phyloP scores from a whole-genome alignment of 169 alveolate genomes.

The Eimeria brunetti region DNA sequence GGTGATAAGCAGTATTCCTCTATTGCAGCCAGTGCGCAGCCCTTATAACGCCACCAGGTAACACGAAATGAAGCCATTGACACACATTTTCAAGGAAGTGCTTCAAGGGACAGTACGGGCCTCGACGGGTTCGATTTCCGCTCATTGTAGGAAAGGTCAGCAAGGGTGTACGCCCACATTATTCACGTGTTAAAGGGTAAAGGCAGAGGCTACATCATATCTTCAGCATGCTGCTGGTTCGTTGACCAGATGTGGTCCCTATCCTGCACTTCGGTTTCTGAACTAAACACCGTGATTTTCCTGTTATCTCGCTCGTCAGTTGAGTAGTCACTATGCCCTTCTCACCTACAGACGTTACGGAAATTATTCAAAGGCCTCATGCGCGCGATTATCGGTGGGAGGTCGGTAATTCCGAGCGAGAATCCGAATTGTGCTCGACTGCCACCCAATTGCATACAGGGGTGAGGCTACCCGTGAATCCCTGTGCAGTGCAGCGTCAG shows the following conservation, averaged over 20 bases:
- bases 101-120: neutral
- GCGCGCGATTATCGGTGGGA: too few relatives aligned
- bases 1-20: neutral
- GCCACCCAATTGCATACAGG: neutral
- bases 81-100: too few relatives aligned
- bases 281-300: neutral
- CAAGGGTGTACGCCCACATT: too few relatives aligned
- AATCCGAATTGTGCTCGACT: neutral
- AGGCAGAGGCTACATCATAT: neutral
- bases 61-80: neutral
- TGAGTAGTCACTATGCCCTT: neutral
- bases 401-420: neutral
- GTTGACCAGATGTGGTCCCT: neutral
- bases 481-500: neutral
- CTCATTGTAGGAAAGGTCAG: too few relatives aligned
- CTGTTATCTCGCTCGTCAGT: neutral
- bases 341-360: neutral
- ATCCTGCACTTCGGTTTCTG: neutral
- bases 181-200: neutral
- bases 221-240: neutral
- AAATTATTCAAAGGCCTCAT: neutral
- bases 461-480: neutral
- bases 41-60: neutral
- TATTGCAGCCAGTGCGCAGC: neutral
- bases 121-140: neutral